Percentiles rank a stretch among this genome's conserved stretches.
These are phyloP conservation scores for Lactarius quietus DNA, from an alignment of 768 basidiomycete genomes.

Conservation along the genomic window DNA sequence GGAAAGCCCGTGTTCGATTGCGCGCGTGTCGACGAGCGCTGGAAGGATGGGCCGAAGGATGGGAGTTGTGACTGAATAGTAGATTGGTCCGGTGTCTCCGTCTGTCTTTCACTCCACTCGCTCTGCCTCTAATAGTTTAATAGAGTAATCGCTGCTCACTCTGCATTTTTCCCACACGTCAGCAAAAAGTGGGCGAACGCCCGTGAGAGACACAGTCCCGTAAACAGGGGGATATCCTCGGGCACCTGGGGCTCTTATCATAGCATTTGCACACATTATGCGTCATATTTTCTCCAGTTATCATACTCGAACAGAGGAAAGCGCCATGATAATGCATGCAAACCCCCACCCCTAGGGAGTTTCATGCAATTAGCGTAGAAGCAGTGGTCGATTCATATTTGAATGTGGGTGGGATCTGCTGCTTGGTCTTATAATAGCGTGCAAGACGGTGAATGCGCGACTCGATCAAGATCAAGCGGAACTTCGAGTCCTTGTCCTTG, in stretches of 20 bases:
- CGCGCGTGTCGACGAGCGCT: constrained; percentile 74
- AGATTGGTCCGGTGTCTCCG: neutral
- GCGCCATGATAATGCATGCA: constrained; percentile 10
- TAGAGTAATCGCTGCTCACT: neutral
- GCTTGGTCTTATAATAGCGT: constrained; percentile 98
- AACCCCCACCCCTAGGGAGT: neutral
- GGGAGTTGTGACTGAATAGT: constrained; percentile 82
- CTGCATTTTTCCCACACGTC: neutral
- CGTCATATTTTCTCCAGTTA: constrained; percentile 17
- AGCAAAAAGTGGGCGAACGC: neutral
- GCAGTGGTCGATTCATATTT: constrained; percentile 97
- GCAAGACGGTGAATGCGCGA: constrained; percentile 97
- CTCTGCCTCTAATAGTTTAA: neutral
- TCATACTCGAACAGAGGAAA: constrained; percentile 19
- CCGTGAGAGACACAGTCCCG: no score
- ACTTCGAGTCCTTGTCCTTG: constrained; percentile 98
- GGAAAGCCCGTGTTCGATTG: constrained; percentile 87
- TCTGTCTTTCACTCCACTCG: no score
- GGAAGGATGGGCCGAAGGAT: constrained; percentile 77
- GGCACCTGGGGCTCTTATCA: no score
- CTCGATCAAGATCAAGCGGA: constrained; percentile 98
- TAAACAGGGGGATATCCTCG: no score
- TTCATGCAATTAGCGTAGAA: constrained; percentile 82
- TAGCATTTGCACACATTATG: neutral
- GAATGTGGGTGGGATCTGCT: constrained; percentile 97